phyloP scores from a whole-genome alignment of 2,329 filamentous ascomycete genomes.

The Fusarium ambrosium region DNA sequence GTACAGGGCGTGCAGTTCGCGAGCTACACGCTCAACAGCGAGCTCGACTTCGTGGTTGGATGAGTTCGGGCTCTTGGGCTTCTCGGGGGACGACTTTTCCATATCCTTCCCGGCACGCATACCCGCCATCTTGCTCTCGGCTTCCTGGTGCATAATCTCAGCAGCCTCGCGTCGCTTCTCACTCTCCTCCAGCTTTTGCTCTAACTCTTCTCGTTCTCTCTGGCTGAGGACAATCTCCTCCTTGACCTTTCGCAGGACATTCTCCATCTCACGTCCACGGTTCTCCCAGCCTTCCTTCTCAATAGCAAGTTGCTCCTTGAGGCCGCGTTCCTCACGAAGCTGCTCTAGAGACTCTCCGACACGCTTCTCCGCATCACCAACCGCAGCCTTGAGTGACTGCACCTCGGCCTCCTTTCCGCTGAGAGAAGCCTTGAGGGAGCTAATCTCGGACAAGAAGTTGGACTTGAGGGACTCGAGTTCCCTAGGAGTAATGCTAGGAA shows the following conservation, averaged over 20 bases:
- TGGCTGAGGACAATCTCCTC: slow-evolving; percentile 84
- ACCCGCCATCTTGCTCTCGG: slow-evolving; percentile 80
- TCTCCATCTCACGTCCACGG: slow-evolving; percentile 87
- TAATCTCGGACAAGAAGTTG: slow-evolving; percentile 90
- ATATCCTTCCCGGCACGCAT: slow-evolving; percentile 74
- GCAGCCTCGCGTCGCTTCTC: slow-evolving; percentile 81
- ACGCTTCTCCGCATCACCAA: slow-evolving; percentile 91
- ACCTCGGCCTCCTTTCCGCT: slow-evolving; percentile 95
- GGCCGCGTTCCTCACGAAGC: slow-evolving; percentile 80
- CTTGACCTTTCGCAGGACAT: slow-evolving; percentile 81
- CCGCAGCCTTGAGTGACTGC: slow-evolving; percentile 85
- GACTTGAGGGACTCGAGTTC: slow-evolving; percentile 96
- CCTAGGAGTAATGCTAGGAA: slow-evolving; percentile 90
- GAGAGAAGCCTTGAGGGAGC: slow-evolving; percentile 90
- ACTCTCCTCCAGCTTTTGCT: slow-evolving; percentile 80
- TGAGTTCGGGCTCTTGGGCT: slow-evolving; percentile 50
- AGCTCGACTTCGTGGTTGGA: slow-evolving; percentile 79
- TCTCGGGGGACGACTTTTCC: slow-evolving; percentile 56
- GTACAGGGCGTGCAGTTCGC: slow-evolving; percentile 92
- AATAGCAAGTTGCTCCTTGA: slow-evolving; percentile 78
- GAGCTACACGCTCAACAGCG: slow-evolving; percentile 90
- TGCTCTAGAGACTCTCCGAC: slow-evolving; percentile 89
- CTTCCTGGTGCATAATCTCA: slow-evolving; percentile 81
- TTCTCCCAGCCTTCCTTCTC: slow-evolving; percentile 89
- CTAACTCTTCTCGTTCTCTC: slow-evolving; percentile 83